Evolutionary conservation across 345 rosid species (phyloP), one percentile per base, ranked within the genome.

Genomic region (Raphanus sativus): DNA sequence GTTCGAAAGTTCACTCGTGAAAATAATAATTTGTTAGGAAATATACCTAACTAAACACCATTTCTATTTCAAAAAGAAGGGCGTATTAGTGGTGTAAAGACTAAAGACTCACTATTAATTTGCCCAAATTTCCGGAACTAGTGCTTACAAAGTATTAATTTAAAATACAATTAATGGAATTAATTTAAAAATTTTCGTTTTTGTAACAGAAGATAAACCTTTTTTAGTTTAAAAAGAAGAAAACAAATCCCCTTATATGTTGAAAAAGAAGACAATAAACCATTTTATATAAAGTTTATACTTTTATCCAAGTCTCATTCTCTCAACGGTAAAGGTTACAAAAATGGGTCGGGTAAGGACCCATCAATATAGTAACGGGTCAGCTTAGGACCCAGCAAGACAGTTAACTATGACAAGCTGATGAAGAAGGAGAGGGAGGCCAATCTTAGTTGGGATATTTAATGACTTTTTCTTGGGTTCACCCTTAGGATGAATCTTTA

Each of bases 371-470:
- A 71, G 15, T 13, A 60, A 58, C 38, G 66, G 76, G 34, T 73
- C 71, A 61, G 70, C 65, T 68, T 34, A 74, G 70, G 82, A 79
- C 75, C 82, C 78, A 68, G 9, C 75, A 54, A 73, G 71, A 68
- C 8, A 62, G 54, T 15, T 15, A 67, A 60, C 64, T 62, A 58
- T 69, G 16, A 63, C 42, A 62, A 69, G 74, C 74, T 68, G 69
- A 68, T 74, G 71, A 63, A 70, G 71, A 64, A 70, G 80, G 70
- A 63, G 54, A 71, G 67, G 69, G 56, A 72, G 81, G 68, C 81
- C 74, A 73, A 61, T 28, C 65, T 74, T 74, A 74, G 82, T 79
- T 79, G 82, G 69, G 52, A 62, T 79, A 69, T 73, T 79, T 74
- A 73, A 73, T 67, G n/a, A n/a, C n/a, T n/a, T n/a, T n/a, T n/a